These are phyloP conservation scores for Eucalyptus microcorys DNA, from an alignment of 345 rosid genomes.

Conservation along the genomic window DNA sequence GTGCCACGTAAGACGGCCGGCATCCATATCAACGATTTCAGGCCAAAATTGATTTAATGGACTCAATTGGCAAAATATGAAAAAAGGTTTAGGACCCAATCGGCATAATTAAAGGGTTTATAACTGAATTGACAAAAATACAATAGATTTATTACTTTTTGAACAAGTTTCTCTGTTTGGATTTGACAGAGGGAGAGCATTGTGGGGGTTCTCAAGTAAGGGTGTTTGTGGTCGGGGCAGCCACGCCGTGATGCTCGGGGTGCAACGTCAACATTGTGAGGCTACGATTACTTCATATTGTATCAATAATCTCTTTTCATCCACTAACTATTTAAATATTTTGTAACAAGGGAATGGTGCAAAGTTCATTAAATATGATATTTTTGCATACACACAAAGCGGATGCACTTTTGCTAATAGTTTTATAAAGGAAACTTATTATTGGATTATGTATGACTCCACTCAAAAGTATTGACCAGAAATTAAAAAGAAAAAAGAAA, in stretches of 20 bases:
- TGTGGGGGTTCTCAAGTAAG: too few relatives aligned
- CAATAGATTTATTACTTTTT: too few relatives aligned
- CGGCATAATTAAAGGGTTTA: accelerated
- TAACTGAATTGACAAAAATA: too few relatives aligned
- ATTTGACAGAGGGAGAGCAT: too few relatives aligned
- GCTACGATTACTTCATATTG: not conserved
- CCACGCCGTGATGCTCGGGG: not conserved
- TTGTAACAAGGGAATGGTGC: not conserved
- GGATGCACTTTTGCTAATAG: not conserved
- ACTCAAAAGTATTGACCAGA: not conserved
- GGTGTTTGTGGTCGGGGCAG: too few relatives aligned
- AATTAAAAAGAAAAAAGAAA: too few relatives aligned
- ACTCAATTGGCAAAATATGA: too few relatives aligned
- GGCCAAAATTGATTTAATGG: too few relatives aligned
- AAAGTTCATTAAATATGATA: too few relatives aligned
- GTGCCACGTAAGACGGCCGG: accelerated
- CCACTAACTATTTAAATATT: not conserved
- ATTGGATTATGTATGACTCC: not conserved
- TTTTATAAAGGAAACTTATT: not conserved
- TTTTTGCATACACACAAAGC: not conserved
- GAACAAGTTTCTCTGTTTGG: too few relatives aligned
- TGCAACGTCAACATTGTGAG: not conserved
- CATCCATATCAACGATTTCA: too few relatives aligned
- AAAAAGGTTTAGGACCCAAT: too few relatives aligned
- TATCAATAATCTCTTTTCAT: not conserved